Base-by-base conservation (phyloP, 352 stramenopile genomes). In the Elongisporangium anandrum region DNA sequence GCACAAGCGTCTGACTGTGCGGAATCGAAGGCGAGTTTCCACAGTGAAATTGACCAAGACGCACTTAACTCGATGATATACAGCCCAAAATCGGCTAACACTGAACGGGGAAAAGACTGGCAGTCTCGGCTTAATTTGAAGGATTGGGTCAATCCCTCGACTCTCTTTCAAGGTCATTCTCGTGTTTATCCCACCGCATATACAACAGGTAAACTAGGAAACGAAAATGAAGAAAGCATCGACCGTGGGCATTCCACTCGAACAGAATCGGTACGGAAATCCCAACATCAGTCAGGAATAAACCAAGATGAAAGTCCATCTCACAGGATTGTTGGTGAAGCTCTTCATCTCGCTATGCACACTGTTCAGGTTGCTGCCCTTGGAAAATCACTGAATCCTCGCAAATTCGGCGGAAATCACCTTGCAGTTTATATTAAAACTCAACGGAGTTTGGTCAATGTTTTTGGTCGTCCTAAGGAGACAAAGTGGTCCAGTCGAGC, bases 401-500 rank as follows among this genome's bases (percentile, higher is more conserved):
- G 19, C 2, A 26, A 47, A 0, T 15, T 54, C 19, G 47, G 49
- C 3, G 23, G n/a, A n/a, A n/a, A 52, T 12, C 65, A 72, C 7
- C 61, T 58, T 3, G 41, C 52, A 0, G 56, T 73, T 15, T 80
- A 68, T 52, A 3, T 57, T 9, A 55, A 55, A 6, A 83, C 77
- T 2, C 72, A 86, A 55, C 65, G 65, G 5, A 66, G 68, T 20
- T 45, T 87, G 13, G 54, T 34, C 0, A 68, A 81, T 0, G 65
- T 88, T 19, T 88, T 88, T 50, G 65, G 60, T 7, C 66, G 73
- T 48, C 65, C 68, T 17, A 51, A 64, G 0, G 73, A 77, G 22
- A 81, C 76, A 1, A 19, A 69, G 13, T 76, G 70, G 56, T 59
- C 63, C 0, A 69, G 67, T 45, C 60, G 78, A 4, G 63, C 84